Base-by-base conservation (phyloP, 345 rosid genomes). In the Populus davidiana region DNA sequence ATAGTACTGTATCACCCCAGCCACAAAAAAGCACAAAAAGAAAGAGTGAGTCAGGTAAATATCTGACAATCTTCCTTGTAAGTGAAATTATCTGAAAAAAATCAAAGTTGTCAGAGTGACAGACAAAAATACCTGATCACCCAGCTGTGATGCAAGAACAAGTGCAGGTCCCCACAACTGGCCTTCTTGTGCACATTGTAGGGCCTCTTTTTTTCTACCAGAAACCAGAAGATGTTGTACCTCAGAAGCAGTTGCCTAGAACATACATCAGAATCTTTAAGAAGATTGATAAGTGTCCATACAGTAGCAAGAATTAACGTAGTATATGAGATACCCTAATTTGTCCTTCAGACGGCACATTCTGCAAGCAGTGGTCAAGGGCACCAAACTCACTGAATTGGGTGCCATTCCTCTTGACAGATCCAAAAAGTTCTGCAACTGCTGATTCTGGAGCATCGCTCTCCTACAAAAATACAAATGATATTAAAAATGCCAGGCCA, bases 111-210 rank as follows among this genome's bases (percentile, higher is more conserved):
- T 44, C 16, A 67, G 71, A 67, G 71, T 61, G 79, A 49, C 25
- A 43, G 56, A 81, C 54, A 78, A 82, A 76, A 76, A 43, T 79
- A 96, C 99, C 98, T 96, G 97, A 70, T 96, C 87, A 36, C 98
- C 99, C 77, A 96, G 93, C 80, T 94, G 98, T 36, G 98, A 90
- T 1, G 99, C 95, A 67, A 96, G 92, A 75, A 96, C 91, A 82
- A 96, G 95, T 38, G 99, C 98, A 65, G 94, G 98, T 82, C 99
- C 99, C 99, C 99, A 96, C 79, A 96, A 83, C 85, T 89, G 95
- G 75, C 99, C 99, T 81, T 87, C 97, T 83, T 94, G 97, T 69
- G 99, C 98, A 84, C 85, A 82, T 61, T 86, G 89, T 56, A 96
- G 65, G 80, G 98, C 98, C 83, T 96, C 97, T 77, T 76, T 83